phyloP scores from a whole-genome alignment of 2,329 filamentous ascomycete genomes.

The Endothia cerciana region DNA sequence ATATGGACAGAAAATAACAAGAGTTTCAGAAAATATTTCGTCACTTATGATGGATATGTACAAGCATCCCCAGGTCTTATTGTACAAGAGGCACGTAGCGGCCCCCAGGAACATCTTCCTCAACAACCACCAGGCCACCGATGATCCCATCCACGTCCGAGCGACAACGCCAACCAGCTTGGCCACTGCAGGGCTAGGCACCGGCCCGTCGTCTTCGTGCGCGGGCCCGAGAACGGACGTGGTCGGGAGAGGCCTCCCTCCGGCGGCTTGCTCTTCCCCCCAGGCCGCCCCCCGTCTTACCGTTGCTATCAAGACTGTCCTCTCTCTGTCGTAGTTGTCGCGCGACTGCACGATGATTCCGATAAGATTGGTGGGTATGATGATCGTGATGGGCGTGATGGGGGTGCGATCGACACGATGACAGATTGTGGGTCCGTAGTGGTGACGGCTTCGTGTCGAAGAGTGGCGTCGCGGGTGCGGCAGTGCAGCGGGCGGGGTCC shows the following conservation, averaged over 20 bases:
- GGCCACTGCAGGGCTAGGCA: constrained; percentile 14
- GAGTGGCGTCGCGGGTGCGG: constrained; percentile 38
- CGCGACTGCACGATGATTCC: constrained; percentile 16
- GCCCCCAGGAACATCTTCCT: not conserved
- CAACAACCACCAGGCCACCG: not conserved
- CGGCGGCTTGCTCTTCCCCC: constrained; percentile 10
- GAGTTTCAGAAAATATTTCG: not conserved
- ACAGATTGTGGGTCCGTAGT: constrained; percentile 31
- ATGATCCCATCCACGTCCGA: constrained; percentile 37
- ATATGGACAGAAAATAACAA: not conserved
- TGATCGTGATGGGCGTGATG: constrained; percentile 26
- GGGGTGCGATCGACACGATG: constrained; percentile 18
- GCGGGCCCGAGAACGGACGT: constrained; percentile 5
- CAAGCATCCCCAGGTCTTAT: not conserved
- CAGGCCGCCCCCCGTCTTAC: constrained; percentile 7
- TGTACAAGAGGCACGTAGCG: constrained; percentile 6
- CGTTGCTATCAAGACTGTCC: constrained; percentile 14
- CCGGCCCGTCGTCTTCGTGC: constrained; percentile 13
- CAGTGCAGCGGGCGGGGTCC: constrained; percentile 33
- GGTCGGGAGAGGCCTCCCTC: constrained; percentile 12
- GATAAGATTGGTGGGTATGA: constrained; percentile 16
- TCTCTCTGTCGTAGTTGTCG: constrained; percentile 23
- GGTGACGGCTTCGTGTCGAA: constrained; percentile 39
- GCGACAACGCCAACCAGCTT: constrained; percentile 23
- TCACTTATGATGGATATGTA: constrained; percentile 17